phyloP scores from a whole-genome alignment of 768 basidiomycete genomes.

The Sistotremastrum suecicum region DNA sequence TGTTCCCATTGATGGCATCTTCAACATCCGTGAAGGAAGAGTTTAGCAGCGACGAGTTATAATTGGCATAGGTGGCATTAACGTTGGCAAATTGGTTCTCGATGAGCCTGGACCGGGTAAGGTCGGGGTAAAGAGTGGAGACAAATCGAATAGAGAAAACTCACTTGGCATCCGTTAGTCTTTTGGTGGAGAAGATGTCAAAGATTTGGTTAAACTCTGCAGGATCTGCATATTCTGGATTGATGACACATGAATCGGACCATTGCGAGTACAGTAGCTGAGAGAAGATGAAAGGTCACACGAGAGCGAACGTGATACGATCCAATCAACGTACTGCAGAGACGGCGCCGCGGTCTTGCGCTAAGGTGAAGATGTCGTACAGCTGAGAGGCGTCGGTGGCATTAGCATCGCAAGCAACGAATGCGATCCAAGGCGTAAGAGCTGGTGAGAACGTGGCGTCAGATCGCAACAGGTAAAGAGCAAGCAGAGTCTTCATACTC shows the following conservation, averaged over 20 bases:
- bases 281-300: not conserved
- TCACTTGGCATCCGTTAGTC: constrained; percentile 38
- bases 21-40: constrained; percentile 28
- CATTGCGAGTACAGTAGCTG: constrained; percentile 69
- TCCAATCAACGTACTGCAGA: constrained; percentile 43
- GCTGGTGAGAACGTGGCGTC: constrained; percentile 29
- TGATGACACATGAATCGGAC: constrained; percentile 63
- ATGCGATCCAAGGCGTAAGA: constrained; percentile 81
- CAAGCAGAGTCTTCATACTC: constrained; percentile 21
- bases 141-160: constrained; percentile 6
- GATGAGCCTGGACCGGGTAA: constrained; percentile 25
- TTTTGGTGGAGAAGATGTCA: constrained; percentile 65
- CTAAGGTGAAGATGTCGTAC: constrained; percentile 73
- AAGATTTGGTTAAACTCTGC: constrained; percentile 54
- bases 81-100: constrained; percentile 38
- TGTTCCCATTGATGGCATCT: constrained; percentile 25
- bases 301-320: not conserved
- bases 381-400: constrained; percentile 41
- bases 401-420: constrained; percentile 73
- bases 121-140: constrained; percentile 3
- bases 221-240: constrained; percentile 51
- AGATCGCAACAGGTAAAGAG: not conserved
- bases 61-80: constrained; percentile 38
- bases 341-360: constrained; percentile 62
- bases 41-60: constrained; percentile 53